Percentiles rank a stretch among this genome's conserved stretches.
Conservation (phyloP, 2,329 filamentous ascomycete genomes). For the Cadophora sp. region DNA sequence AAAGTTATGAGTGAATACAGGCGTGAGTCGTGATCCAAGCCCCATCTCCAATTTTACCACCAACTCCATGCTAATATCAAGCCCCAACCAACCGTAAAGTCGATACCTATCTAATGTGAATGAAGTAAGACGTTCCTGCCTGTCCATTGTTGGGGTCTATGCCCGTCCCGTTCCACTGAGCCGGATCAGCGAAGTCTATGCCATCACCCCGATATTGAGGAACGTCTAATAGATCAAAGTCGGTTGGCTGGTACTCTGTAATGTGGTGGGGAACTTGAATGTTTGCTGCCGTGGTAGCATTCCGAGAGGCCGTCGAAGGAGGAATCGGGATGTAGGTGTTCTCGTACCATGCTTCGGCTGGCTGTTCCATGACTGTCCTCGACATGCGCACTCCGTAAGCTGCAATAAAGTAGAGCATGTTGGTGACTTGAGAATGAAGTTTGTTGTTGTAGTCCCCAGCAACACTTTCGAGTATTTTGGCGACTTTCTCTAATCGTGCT, state of each 20-base stretch:
- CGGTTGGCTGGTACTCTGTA: not conserved
- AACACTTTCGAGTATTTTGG: not conserved
- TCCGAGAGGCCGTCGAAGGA: not conserved
- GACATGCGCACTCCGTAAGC: conserved; percentile 5
- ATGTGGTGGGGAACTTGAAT: not conserved
- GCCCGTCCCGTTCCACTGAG: not conserved
- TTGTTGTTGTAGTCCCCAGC: not conserved
- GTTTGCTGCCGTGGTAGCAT: not conserved
- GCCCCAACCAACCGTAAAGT: not conserved
- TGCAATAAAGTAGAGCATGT: conserved; percentile 14
- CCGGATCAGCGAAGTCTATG: not conserved
- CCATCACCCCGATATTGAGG: not conserved
- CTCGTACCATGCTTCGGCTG: not conserved
- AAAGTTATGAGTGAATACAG: not conserved
- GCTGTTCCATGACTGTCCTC: conserved; percentile 2
- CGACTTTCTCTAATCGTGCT: not conserved
- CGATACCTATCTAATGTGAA: not conserved
- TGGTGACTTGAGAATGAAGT: conserved; percentile 8
- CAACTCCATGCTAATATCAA: conserved; percentile 4
- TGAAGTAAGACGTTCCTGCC: not conserved
- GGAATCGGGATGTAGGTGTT: not conserved
- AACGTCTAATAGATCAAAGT: not conserved
- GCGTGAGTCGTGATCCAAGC: not conserved
- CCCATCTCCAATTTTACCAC: not conserved
- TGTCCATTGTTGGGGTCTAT: not conserved